Evolutionary conservation across 768 basidiomycete species (phyloP).

Genomic region (Lactarius trivialis): DNA sequence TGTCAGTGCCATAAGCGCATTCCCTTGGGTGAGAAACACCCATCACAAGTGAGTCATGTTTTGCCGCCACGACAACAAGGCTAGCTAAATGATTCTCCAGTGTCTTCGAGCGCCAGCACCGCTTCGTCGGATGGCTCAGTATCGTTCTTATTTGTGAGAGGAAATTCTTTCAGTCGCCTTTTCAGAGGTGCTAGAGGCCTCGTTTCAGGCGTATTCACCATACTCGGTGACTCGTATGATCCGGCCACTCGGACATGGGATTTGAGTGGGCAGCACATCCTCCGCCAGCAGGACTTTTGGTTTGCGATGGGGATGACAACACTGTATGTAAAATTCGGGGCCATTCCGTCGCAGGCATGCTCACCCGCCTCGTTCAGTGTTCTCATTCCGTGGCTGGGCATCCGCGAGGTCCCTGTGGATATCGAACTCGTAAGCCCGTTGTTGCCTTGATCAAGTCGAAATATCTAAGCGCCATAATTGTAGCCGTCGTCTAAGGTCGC

Average conservation of each 20-base stretch:
- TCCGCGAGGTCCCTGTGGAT: conserved; percentile 36
- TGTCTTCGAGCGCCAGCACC: conserved; percentile 39
- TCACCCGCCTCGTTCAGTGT: conserved; percentile 26
- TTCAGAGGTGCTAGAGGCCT: conserved; percentile 1
- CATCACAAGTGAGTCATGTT: conserved; percentile 35
- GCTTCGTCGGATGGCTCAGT: conserved; percentile 39
- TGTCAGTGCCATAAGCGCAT: conserved; percentile 34
- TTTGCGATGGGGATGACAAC: conserved; percentile 37
- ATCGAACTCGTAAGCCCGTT: conserved; percentile 35
- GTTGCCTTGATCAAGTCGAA: neutral
- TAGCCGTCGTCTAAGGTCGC: conserved; percentile 41
- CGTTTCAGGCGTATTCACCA: conserved; percentile 37
- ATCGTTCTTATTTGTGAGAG: conserved; percentile 25
- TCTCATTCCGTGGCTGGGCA: conserved; percentile 36
- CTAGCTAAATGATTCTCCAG: conserved; percentile 26
- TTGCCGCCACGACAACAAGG: neutral
- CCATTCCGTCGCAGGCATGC: neutral
- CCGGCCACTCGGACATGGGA: conserved; percentile 32
- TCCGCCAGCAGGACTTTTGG: conserved; percentile 40
- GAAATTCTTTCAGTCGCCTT: neutral
- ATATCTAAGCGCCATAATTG: neutral
- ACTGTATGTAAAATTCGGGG: conserved; percentile 28
- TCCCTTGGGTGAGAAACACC: conserved; percentile 40
- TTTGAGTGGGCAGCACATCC: conserved; percentile 29
- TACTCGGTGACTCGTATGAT: conserved; percentile 37